These are phyloP conservation scores for Exophiala mesophila DNA, from an alignment of 2,329 filamentous ascomycete species.

Conservation along the genomic window DNA sequence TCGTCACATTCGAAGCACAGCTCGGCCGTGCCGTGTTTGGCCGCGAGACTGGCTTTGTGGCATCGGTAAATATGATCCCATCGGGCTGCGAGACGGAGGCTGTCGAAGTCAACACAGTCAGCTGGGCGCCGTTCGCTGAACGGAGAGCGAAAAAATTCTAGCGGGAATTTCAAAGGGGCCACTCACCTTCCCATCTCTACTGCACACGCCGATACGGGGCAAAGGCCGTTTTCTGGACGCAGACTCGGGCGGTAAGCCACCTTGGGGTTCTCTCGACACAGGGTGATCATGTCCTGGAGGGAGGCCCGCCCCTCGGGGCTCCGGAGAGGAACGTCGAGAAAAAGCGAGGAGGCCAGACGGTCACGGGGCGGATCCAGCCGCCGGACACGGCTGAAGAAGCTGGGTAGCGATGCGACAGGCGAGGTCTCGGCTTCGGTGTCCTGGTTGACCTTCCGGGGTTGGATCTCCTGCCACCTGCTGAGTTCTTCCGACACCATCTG, in stretches of 20 bases:
- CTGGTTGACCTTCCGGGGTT: constrained; percentile 13
- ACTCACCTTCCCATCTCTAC: constrained; percentile 12
- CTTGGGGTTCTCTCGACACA: constrained; percentile 21
- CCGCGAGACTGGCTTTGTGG: constrained; percentile 17
- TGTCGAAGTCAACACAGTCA: constrained; percentile 8
- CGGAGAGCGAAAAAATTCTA: constrained; percentile 4
- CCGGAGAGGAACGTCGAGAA: constrained; percentile 22
- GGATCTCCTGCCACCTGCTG: constrained; percentile 12
- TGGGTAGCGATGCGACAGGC: constrained; percentile 9
- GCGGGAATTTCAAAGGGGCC: constrained; percentile 6
- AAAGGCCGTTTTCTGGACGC: constrained; percentile 24
- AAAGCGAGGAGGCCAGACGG: constrained; percentile 24
- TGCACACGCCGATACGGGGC: constrained; percentile 6
- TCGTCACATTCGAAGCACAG: constrained; percentile 25
- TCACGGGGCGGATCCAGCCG: constrained; percentile 22
- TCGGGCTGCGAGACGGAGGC: constrained; percentile 5
- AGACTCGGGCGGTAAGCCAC: constrained; percentile 22
- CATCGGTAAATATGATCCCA: constrained; percentile 25
- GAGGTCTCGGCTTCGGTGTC: constrained; percentile 9
- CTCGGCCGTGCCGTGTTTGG: constrained; percentile 22
- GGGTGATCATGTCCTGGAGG: constrained; percentile 23
- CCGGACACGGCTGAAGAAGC: constrained; percentile 20
- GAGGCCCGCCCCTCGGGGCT: constrained; percentile 20
- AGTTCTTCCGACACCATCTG: constrained; percentile 18
- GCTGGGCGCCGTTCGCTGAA: constrained; percentile 2